These are phyloP conservation scores for Penicillium sp. DNA, from an alignment of 2,329 filamentous ascomycete genomes.

Conservation along the genomic window DNA sequence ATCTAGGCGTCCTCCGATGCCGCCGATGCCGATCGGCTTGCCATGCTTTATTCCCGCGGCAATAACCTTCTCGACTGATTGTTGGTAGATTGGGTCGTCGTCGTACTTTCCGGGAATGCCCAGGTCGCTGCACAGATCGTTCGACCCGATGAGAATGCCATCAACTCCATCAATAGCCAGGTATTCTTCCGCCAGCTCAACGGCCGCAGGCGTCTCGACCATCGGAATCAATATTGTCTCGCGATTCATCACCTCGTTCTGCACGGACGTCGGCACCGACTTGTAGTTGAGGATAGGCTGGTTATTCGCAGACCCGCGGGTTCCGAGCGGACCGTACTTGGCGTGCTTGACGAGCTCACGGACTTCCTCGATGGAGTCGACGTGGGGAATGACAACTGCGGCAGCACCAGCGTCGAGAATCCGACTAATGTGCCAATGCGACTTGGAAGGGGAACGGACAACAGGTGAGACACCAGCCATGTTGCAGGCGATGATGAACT, in stretches of 20 bases:
- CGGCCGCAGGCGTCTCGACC: conserved; percentile 48
- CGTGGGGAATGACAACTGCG: conserved; percentile 50
- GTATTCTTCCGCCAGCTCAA: conserved; percentile 48
- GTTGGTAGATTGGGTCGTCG: conserved; percentile 36
- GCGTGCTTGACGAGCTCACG: conserved; percentile 42
- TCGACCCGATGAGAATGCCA: conserved; percentile 50
- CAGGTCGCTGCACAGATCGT: conserved; percentile 51
- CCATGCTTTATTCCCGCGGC: conserved; percentile 45
- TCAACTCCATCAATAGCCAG: conserved; percentile 51
- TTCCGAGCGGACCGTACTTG: conserved; percentile 46
- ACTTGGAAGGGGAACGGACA: conserved; percentile 48
- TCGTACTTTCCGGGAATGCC: conserved; percentile 50
- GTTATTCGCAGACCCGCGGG: conserved; percentile 42
- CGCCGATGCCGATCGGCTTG: conserved; percentile 49
- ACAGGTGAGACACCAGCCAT: conserved; percentile 48
- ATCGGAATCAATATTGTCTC: conserved; percentile 50
- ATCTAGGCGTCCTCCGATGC: conserved; percentile 47
- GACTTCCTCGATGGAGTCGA: conserved; percentile 44
- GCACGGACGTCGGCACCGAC: conserved; percentile 37
- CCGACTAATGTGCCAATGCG: conserved; percentile 44
- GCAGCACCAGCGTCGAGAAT: conserved; percentile 49
- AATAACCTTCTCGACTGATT: conserved; percentile 42
- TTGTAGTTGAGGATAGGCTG: conserved; percentile 44
- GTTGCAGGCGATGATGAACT: conserved; percentile 46
- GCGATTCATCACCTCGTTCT: conserved; percentile 42